Evolutionary conservation across 495 filamentous ascomycete genomes (phyloP), one percentile per base, ranked within the genome.

Genomic region (Chaetomium fimeti): DNA sequence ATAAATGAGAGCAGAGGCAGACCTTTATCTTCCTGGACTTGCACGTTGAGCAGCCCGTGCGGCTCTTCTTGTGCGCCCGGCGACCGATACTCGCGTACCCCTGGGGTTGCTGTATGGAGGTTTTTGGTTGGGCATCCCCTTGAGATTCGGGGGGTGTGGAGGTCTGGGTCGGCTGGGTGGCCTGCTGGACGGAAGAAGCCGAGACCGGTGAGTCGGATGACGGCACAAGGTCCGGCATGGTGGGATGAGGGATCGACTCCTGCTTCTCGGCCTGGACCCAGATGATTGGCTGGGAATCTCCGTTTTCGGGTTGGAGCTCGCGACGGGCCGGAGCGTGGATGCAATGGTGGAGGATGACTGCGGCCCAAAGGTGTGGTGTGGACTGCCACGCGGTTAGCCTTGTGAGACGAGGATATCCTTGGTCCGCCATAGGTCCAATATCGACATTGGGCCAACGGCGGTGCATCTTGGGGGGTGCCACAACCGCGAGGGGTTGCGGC

Each of bases 1-100:
- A 53, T 43, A 32, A 36, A 18, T 51, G 52, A 28, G 25, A 16
- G 25, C 25, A n/a, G 47, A 25, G 32, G 32, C 32, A 36, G 43
- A 75, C 77, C 71, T 79, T 79, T 57, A 79, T 77, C 63, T 79
- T 79, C 22, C 77, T 62, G 18, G 71, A 58, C 63, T 79, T 79
- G 64, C 77, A 79, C 1, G 62, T 72, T n/a, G 64, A 54, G 58
- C 77, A 79, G 13, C 77, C 77, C 5, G 74, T 78, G 28, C 77
- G 71, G 51, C 75, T 77, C 73, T 79, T 79, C 32, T 67, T 71
- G 62, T 79, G 76, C 12, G 71, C 47, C 43, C 70, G 66, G 8
- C 72, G 62, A 20, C 48, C 57, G 9, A 49, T 25, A 28, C 29
- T 25, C 18, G 52, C 18, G 57, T 65, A 65, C 56, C 63, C 57